A percentile compares a stretch with the other conserved stretches of the same genome.
These are phyloP conservation scores for Alternaria infectoria DNA, from an alignment of 2,329 filamentous ascomycete species.

Conservation along the genomic window DNA sequence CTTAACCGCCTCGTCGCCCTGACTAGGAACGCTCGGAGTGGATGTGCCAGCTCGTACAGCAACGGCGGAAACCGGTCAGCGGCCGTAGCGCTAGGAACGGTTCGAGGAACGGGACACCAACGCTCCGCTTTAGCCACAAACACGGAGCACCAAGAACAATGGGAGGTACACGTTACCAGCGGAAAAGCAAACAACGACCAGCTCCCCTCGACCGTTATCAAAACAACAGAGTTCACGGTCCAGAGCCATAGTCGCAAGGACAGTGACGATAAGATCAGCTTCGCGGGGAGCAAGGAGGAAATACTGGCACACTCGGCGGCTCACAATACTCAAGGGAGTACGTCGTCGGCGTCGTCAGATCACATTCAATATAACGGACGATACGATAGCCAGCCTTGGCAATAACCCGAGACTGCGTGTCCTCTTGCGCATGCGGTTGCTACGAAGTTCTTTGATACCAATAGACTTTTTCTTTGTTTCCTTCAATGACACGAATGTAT, in stretches of 20 bases:
- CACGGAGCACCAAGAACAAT: slow-evolving; percentile 11
- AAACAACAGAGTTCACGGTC: slow-evolving; percentile 28
- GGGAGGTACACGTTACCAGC: slow-evolving; percentile 22
- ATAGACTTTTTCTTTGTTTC: not conserved
- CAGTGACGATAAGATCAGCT: slow-evolving; percentile 10
- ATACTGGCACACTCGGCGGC: slow-evolving; percentile 12
- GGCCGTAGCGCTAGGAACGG: slow-evolving; percentile 18
- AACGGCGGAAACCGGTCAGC: slow-evolving; percentile 4
- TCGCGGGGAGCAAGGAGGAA: slow-evolving; percentile 24
- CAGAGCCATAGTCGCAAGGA: slow-evolving; percentile 23
- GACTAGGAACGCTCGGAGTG: slow-evolving; percentile 8
- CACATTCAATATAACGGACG: slow-evolving; percentile 8
- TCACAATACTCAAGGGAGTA: slow-evolving; percentile 11
- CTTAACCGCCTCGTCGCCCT: slow-evolving; percentile 46
- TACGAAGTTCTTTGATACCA: slow-evolving; percentile 1
- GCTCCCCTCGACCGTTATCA: slow-evolving; percentile 18
- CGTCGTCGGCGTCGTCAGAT: slow-evolving; percentile 22
- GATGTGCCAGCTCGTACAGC: slow-evolving; percentile 20
- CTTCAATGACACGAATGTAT: not conserved
- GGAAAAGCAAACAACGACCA: slow-evolving; percentile 12
- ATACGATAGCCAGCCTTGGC: slow-evolving; percentile 11
- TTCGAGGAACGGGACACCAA: slow-evolving; percentile 13
- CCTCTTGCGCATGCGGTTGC: not conserved
- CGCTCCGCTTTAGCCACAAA: slow-evolving; percentile 14
- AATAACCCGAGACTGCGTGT: not conserved